Evolutionary conservation across 768 basidiomycete genomes (phyloP), one percentile per base, ranked within the genome.

Genomic region (Boletus huronensis): DNA sequence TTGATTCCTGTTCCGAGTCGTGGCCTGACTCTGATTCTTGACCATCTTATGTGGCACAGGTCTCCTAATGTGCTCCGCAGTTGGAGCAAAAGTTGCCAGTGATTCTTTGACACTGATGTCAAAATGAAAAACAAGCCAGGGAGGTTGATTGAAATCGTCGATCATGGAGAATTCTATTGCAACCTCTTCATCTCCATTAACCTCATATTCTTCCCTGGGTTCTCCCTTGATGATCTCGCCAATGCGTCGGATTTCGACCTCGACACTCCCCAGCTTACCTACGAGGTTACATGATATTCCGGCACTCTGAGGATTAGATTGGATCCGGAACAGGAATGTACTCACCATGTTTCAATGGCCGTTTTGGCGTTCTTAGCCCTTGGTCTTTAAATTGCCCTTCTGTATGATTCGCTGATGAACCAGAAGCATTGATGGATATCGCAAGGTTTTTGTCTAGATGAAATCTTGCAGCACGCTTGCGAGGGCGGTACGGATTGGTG

Each of bases 241-340:
- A 5, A 60, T 55, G 25, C 61, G 62, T 44, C 62, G 61, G 13
- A 63, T 53, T 34, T 63, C 62, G 25, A 60, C 49, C 19, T 60
- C 58, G 2, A 60, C 34, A 17, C n/a, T 32, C 6, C 48, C 39
- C 16, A 63, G 42, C n/a, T 29, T 43, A 38, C 57, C 57, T 62
- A 14, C 8, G 14, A 42, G 17, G 19, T 19, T 23, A 50, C 11
- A 38, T 29, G 14, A 21, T 10, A 13, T 21, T 32, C 17, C 5
- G 36, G 21, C 14, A 28, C 11, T 29, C 23, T 31, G 11, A 39
- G 14, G 28, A 34, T 36, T 10, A 21, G 38, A 41, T 23, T 36
- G 26, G n/a, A n/a, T n/a, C n/a, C n/a, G n/a, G 25, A 28, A 26
- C 16, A 23, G 31, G 21, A 34, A n/a, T 21, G 16, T 11, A 7